Conservation (phyloP, 495 filamentous ascomycete genomes). For the Hypoxylon fuscum region DNA sequence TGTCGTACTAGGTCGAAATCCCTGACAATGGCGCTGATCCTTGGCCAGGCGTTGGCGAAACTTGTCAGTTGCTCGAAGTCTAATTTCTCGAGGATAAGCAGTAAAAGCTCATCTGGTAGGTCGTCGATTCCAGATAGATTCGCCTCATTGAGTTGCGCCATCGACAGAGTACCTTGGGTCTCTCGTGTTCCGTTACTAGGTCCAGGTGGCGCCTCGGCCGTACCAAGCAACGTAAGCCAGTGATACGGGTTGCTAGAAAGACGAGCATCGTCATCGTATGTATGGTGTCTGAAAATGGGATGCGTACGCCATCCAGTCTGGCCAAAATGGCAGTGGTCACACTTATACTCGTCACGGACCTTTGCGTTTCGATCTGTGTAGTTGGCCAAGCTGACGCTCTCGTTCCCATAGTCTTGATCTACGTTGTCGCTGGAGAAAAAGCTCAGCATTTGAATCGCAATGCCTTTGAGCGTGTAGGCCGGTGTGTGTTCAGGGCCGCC, state of each 20-base stretch:
- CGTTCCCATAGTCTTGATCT: conserved; percentile 47
- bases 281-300: too few species aligned
- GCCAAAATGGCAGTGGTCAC: conserved; percentile 25
- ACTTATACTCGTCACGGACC: conserved; percentile 11
- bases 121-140: conserved; percentile 20
- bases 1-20: conserved; percentile 54
- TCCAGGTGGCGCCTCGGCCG: not conserved
- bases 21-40: conserved; percentile 46
- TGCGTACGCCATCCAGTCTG: not conserved
- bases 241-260: conserved; percentile 11
- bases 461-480: conserved; percentile 61
- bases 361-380: not conserved
- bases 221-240: conserved; percentile 6
- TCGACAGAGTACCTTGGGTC: conserved; percentile 1
- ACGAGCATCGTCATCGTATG: conserved; percentile 31
- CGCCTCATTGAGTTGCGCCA: not conserved
- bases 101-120: conserved; percentile 54
- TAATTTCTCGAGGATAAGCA: conserved; percentile 49
- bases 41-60: conserved; percentile 50
- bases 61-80: conserved; percentile 50
- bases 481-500: conserved; percentile 52
- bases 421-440: conserved; percentile 65
- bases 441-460: conserved; percentile 65
- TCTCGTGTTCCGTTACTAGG: not conserved
- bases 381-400: not conserved